Conservation (phyloP, 176 grass and related monocot species). For the Neostapfia colusana region DNA sequence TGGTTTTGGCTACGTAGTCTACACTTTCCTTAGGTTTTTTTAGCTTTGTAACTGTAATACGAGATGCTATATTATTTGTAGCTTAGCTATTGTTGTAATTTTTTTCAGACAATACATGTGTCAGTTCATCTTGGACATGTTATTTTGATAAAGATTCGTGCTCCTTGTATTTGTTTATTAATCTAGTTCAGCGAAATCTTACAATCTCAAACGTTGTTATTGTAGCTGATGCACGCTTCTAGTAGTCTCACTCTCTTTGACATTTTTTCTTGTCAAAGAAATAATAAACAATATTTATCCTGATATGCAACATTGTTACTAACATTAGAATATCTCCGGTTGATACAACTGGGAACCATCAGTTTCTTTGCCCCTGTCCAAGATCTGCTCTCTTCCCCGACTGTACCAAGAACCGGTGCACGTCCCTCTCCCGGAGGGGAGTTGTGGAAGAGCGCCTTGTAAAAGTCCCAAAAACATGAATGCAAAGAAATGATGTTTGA, state of each 20-base stretch:
- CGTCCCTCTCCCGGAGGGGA: neutral
- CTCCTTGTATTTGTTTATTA: constrained; percentile 3
- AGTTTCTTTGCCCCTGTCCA: neutral
- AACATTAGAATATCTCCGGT: too few relatives aligned
- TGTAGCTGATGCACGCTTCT: neutral
- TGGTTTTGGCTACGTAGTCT: constrained; percentile 45
- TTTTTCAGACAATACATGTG: constrained; percentile 27
- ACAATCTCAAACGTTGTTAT: neutral
- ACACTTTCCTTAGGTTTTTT: constrained; percentile 39
- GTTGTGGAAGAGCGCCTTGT: constrained; percentile 8
- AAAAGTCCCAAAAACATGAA: too few relatives aligned
- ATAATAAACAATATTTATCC: neutral
- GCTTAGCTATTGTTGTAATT: constrained; percentile 52
- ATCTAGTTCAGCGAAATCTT: neutral
- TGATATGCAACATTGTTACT: too few relatives aligned
- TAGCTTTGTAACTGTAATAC: constrained; percentile 51
- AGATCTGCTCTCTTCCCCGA: neutral
- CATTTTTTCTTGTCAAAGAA: neutral
- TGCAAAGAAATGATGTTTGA: too few relatives aligned
- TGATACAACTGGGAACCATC: neutral
- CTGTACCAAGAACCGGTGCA: neutral
- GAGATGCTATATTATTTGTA: constrained; percentile 43
- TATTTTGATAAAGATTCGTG: constrained; percentile 19
- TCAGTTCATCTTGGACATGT: constrained; percentile 39
- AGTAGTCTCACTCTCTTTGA: neutral